Evolutionary conservation across 257 asterid species (phyloP).

Genomic region (Solanum chmielewskii): DNA sequence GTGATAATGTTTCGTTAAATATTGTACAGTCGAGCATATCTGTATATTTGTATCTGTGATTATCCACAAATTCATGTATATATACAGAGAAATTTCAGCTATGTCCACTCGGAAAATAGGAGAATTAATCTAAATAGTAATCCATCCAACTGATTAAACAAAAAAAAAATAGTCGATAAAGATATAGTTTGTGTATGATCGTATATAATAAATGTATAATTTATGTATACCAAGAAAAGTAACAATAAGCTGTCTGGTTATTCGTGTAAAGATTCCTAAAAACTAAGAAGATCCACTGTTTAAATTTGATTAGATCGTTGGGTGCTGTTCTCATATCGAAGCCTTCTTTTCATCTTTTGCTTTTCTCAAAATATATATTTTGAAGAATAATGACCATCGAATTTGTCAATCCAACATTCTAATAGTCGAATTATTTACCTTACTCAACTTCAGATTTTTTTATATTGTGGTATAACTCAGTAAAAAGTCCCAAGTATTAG

Average conservation of each 20-base stretch:
- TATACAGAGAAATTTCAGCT: background rate
- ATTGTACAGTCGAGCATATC: background rate
- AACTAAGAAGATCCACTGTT: background rate
- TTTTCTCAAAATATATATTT: background rate
- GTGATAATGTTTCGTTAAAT: background rate
- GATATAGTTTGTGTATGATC: background rate
- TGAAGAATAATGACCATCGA: background rate
- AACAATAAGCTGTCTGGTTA: background rate
- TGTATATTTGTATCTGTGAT: background rate
- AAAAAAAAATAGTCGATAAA: background rate
- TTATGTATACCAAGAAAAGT: background rate
- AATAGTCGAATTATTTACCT: background rate
- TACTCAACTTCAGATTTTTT: background rate
- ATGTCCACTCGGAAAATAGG: background rate
- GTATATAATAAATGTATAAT: background rate
- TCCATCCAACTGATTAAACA: background rate
- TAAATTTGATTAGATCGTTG: background rate
- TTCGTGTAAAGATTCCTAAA: background rate
- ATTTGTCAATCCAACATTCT: background rate
- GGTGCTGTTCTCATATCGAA: background rate
- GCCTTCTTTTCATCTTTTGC: background rate
- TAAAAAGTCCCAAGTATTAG: background rate
- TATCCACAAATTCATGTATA: background rate
- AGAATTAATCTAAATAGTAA: background rate
- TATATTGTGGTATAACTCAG: too few relatives aligned